Base-by-base conservation (phyloP, 352 stramenopile genomes). In the Phytophthora hybrid region DNA sequence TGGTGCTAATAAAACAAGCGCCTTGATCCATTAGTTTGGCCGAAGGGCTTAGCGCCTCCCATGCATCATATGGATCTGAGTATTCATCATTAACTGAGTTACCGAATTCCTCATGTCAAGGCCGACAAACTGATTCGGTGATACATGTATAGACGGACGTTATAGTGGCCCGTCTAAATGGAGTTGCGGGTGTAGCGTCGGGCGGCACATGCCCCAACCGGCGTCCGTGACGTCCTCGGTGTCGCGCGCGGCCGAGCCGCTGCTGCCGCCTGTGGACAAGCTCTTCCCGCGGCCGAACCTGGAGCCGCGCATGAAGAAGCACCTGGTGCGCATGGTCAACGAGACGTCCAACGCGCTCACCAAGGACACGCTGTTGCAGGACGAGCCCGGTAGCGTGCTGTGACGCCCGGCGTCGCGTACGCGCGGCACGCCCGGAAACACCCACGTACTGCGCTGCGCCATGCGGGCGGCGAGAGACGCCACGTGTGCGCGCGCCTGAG, bases 271-370 rank as follows among this genome's bases (percentile, higher is more conserved):
- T 26, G 23, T 75, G 3, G 76, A 83, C 47, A 79, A 91, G 58
- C 77, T 84, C n/a, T 90, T 93, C 66, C 63, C 83, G 26, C 84
- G 81, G 13, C 79, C 83, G 1, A 82, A 92, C 34, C 76, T 95
- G 7, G 82, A 92, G 66, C 80, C 84, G 66, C 83, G 83, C 47
- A 93, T 91, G 81, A 90, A 88, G 66, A 92, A 91, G 53, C 89
- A 92, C 61, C 81, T 95, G 55, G 85, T 95, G 57, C 81, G 83
- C 8, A 82, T 93, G 46, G 88, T 84, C 13, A 93, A 95, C 64
- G 85, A 92, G 77, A 95, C 86, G n/a, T 87, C 83, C 59, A 95
- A 93, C 61, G 83, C 90, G 65, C 75, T 95, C 26, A 93, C 93
- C 53, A 77, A 81, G 44, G 86, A 95, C 67, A 92, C 88, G 51